Conservation (phyloP, 768 basidiomycete species). For the Tremella yokohamensis region DNA sequence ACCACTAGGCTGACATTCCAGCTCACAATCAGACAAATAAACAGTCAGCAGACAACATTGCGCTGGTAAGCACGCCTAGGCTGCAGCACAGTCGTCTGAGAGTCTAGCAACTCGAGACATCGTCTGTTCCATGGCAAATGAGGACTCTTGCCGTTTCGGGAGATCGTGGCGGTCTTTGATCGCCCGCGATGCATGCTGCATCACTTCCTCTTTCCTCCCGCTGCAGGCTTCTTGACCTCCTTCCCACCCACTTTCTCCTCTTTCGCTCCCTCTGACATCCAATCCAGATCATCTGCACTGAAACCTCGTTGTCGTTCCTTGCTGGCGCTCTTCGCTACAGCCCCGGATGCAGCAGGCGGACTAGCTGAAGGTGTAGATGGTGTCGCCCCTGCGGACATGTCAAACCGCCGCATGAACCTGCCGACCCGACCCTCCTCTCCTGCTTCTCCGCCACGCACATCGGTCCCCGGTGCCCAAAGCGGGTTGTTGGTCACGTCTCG, state of each 20-base stretch:
- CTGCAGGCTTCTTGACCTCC: slow-evolving; percentile 16
- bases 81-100: no score
- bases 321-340: slow-evolving; percentile 4
- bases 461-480: slow-evolving; percentile 67
- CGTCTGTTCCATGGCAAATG: no score
- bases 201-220: slow-evolving; percentile 44
- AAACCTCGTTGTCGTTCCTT: slow-evolving; percentile 15
- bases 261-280: slow-evolving; percentile 49
- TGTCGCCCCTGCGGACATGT: slow-evolving; percentile 15
- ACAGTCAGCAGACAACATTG: no score
- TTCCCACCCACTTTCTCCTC: slow-evolving; percentile 44
- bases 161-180: no score
- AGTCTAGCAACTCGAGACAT: no score
- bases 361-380: background rate
- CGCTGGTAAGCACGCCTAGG: no score
- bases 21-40: no score
- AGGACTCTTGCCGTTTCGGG: no score
- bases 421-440: slow-evolving; percentile 76
- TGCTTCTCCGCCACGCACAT: slow-evolving; percentile 57
- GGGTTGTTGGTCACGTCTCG: slow-evolving; percentile 87
- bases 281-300: slow-evolving; percentile 41
- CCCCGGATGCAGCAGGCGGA: background rate
- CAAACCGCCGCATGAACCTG: slow-evolving; percentile 73
- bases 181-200: no score
- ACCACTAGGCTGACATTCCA: no score